Conservation (phyloP, 2,329 filamentous ascomycete species). For the Pseudogymnoascus sp. region DNA sequence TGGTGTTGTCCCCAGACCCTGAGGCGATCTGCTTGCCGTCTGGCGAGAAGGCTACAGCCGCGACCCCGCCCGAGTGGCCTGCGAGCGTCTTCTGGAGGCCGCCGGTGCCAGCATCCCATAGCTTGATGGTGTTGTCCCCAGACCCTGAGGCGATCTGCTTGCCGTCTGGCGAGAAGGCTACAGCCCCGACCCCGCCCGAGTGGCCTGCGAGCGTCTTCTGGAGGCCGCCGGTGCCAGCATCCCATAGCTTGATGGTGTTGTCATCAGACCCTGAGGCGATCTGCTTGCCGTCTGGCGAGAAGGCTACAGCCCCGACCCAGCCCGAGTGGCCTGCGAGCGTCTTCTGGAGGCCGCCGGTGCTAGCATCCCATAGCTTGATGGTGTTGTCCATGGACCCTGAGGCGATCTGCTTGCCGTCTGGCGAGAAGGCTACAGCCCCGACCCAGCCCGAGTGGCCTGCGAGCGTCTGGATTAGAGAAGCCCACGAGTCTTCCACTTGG, state of each 20-base stretch:
- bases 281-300: conserved; percentile 16
- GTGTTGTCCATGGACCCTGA: conserved; percentile 5
- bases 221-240: neutral
- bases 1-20: no score
- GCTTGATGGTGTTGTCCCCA: no score
- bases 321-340: conserved; percentile 7
- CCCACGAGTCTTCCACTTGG: conserved; percentile 14
- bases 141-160: no score
- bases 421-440: conserved; percentile 12
- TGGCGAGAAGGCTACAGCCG: conserved; percentile 7
- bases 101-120: neutral
- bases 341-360: neutral
- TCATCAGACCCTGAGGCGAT: conserved; percentile 11
- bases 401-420: conserved; percentile 15
- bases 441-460: neutral
- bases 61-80: neutral
- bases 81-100: conserved; percentile 2
- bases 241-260: conserved; percentile 3
- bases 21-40: no score
- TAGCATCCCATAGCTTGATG: neutral
- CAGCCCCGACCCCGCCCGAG: neutral
- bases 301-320: conserved; percentile 9
- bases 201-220: conserved; percentile 9
- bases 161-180: conserved; percentile 11
- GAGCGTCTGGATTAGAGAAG: conserved; percentile 14